These are phyloP conservation scores for Epichloe sibirici DNA, from an alignment of 2,329 filamentous ascomycete species.

Conservation along the genomic window DNA sequence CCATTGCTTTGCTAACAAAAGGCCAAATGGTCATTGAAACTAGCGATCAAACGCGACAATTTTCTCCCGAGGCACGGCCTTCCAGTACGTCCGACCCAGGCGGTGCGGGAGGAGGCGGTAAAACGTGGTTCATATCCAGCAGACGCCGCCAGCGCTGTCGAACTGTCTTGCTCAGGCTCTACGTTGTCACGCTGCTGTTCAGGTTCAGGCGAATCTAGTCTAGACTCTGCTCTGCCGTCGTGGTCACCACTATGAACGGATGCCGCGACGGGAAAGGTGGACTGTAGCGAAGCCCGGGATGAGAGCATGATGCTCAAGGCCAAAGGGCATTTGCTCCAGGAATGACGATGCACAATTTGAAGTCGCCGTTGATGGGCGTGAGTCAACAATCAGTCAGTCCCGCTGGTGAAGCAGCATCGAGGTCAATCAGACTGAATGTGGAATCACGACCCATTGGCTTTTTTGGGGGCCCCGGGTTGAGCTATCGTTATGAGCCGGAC, in stretches of 20 bases:
- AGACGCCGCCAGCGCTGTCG: background rate
- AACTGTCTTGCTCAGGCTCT: background rate
- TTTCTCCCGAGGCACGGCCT: slow-evolving; percentile 20
- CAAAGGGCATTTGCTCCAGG: background rate
- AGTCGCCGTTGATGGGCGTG: background rate
- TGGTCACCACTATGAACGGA: background rate
- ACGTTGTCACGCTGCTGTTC: background rate
- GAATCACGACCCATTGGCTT: background rate
- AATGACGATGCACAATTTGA: background rate
- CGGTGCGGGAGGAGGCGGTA: background rate
- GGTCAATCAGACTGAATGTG: background rate
- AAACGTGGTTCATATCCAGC: background rate
- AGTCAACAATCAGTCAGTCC: background rate
- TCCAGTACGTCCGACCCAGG: background rate
- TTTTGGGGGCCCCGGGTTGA: background rate
- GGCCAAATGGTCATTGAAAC: slow-evolving; percentile 33
- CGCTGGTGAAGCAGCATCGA: background rate
- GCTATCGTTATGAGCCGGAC: background rate
- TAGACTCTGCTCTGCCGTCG: background rate
- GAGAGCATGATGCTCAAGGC: background rate
- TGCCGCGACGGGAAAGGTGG: background rate
- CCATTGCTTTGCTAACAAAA: slow-evolving; percentile 22
- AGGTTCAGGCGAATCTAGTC: background rate
- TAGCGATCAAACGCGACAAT: slow-evolving; percentile 34
- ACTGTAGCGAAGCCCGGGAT: background rate